Evolutionary conservation across 768 basidiomycete genomes (phyloP).

Genomic region (Psilocybe cubensis): DNA sequence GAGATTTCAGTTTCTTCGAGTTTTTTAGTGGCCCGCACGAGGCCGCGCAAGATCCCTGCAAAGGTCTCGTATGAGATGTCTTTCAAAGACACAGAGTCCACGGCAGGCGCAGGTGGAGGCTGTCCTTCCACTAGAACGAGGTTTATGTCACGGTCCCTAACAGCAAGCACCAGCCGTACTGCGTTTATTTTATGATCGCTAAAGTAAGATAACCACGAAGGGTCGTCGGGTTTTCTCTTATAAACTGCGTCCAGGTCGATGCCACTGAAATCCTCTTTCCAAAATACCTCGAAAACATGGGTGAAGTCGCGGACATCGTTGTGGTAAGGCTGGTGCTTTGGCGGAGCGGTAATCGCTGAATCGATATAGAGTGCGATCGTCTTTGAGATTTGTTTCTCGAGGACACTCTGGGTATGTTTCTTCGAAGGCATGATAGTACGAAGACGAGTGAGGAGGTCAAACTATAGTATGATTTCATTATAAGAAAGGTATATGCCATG

Average conservation of each 20-base stretch:
- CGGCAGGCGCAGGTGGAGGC: too few species aligned
- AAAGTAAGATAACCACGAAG: background rate
- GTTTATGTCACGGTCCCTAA: background rate
- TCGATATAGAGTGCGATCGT: slow-evolving; percentile 7
- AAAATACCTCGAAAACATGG: background rate
- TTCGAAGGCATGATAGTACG: background rate
- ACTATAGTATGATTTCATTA: too few species aligned
- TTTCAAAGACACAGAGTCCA: too few species aligned
- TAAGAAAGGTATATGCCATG: too few species aligned
- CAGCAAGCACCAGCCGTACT: background rate
- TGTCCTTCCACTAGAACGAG: too few species aligned
- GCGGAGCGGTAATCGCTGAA: slow-evolving; percentile 5
- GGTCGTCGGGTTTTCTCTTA: background rate
- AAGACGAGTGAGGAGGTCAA: background rate
- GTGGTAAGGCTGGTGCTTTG: background rate
- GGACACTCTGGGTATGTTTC: background rate
- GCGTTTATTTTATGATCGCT: background rate
- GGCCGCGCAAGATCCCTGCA: background rate
- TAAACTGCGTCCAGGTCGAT: background rate
- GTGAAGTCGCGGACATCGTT: background rate
- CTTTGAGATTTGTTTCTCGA: background rate
- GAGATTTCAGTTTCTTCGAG: background rate
- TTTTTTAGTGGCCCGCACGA: background rate
- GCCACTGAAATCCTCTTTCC: background rate
- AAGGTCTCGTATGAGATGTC: background rate